Conservation (phyloP, 257 asterid genomes). For the Fraxinus quadrangulata region DNA sequence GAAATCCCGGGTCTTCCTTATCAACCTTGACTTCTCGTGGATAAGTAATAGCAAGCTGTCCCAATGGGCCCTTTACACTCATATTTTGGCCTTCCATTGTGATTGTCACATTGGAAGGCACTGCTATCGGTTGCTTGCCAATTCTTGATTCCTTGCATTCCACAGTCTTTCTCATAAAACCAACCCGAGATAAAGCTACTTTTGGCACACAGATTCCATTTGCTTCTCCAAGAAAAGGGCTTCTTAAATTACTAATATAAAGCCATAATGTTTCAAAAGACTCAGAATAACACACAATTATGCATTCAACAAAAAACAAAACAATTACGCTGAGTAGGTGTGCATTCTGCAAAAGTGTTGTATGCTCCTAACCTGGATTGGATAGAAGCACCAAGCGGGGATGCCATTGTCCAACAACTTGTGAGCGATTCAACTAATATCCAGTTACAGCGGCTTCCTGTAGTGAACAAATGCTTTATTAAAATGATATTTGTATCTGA, state of each 20-base stretch:
- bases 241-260: conserved; percentile 45
- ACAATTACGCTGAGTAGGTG: not conserved
- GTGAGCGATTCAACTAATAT: conserved; percentile 21
- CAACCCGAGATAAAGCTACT: conserved; percentile 34
- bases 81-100: conserved; percentile 73
- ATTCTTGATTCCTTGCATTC: conserved; percentile 97
- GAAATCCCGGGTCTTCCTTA: conserved; percentile 70
- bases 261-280: conserved; percentile 21
- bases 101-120: conserved; percentile 77
- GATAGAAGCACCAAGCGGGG: conserved; percentile 42
- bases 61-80: conserved; percentile 90
- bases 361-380: conserved; percentile 45
- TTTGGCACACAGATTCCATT: conserved; percentile 46
- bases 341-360: not conserved
- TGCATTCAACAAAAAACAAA: not conserved
- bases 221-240: conserved; percentile 53
- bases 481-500: not conserved
- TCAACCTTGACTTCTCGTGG: conserved; percentile 74
- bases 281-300: conserved; percentile 10
- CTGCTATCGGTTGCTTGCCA: conserved; percentile 85
- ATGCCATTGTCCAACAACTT: conserved; percentile 40
- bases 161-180: conserved; percentile 47
- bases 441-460: conserved; percentile 30
- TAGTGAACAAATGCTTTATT: conserved; percentile 7
- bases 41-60: conserved; percentile 82